These are phyloP conservation scores for Leccinum variicolor DNA, from an alignment of 768 basidiomycete species.

Conservation along the genomic window DNA sequence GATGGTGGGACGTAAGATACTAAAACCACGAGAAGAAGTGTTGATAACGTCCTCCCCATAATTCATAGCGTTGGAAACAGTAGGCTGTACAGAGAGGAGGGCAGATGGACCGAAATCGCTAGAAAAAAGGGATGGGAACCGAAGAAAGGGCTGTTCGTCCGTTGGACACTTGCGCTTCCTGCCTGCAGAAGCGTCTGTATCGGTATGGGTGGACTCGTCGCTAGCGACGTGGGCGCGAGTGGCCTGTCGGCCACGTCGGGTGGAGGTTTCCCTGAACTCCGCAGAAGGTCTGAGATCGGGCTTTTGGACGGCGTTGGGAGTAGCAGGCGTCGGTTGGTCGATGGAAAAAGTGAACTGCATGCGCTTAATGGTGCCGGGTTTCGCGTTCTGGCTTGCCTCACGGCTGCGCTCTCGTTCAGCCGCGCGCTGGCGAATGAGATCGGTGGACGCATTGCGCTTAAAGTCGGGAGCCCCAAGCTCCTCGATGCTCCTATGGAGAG, in stretches of 20 bases:
- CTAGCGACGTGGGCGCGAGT: constrained; percentile 36
- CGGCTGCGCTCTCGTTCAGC: constrained; percentile 79
- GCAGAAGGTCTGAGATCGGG: constrained; percentile 66
- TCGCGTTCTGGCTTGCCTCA: constrained; percentile 59
- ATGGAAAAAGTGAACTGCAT: constrained; percentile 91
- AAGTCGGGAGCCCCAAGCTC: constrained; percentile 84
- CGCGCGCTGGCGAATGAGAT: constrained; percentile 77
- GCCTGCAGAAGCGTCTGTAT: constrained; percentile 24
- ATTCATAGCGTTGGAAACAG: no score
- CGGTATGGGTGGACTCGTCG: constrained; percentile 15
- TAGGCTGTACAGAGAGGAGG: constrained; percentile 30
- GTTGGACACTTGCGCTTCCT: constrained; percentile 26
- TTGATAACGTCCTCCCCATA: no score
- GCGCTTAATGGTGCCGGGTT: constrained; percentile 73
- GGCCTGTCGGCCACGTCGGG: constrained; percentile 37
- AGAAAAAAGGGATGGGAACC: constrained; percentile 60
- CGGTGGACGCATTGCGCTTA: constrained; percentile 70
- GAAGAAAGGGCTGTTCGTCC: constrained; percentile 42
- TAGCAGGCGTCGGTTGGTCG: constrained; percentile 58
- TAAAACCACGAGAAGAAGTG: no score
- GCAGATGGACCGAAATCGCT: constrained; percentile 57
- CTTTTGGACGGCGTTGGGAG: constrained; percentile 51
- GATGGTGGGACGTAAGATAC: constrained; percentile 44
- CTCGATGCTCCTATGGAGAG: no score
- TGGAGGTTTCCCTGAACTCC: constrained; percentile 54